Evolutionary conservation across 2,329 filamentous ascomycete genomes (phyloP).

Genomic region (Penicillium rolfsii): DNA sequence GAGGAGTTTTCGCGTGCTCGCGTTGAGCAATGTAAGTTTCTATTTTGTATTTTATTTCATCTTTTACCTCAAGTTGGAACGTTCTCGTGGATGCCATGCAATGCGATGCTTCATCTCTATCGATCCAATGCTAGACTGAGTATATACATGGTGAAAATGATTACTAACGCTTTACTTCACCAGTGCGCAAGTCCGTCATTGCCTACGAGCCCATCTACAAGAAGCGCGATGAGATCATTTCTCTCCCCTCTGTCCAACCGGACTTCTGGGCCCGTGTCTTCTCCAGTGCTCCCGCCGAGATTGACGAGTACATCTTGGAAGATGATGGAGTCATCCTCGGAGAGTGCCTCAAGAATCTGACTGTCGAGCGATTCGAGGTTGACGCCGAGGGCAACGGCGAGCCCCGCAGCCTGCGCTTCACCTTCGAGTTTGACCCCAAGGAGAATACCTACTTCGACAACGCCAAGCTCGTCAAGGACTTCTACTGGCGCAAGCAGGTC

Average conservation of each 20-base stretch:
- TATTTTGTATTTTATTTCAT: background rate
- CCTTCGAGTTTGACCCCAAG: slow-evolving; percentile 68
- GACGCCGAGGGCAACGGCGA: slow-evolving; percentile 64
- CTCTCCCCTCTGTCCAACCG: slow-evolving; percentile 60
- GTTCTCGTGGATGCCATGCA: background rate
- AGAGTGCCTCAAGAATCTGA: slow-evolving; percentile 67
- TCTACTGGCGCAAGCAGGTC: slow-evolving; percentile 73
- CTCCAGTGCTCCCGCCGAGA: slow-evolving; percentile 79
- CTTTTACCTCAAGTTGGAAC: too few species aligned
- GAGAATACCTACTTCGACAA: slow-evolving; percentile 84
- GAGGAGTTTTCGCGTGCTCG: slow-evolving; percentile 83
- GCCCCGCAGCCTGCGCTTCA: slow-evolving; percentile 77
- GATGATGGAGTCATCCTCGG: slow-evolving; percentile 72
- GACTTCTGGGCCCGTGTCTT: slow-evolving; percentile 96
- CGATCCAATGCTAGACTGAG: background rate
- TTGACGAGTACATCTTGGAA: slow-evolving; percentile 86
- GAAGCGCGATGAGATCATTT: slow-evolving; percentile 71
- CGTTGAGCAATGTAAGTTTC: slow-evolving; percentile 73
- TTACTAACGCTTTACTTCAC: slow-evolving; percentile 5
- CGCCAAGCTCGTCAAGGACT: slow-evolving; percentile 81
- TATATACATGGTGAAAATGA: background rate
- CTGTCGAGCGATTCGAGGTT: slow-evolving; percentile 80
- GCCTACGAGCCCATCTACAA: slow-evolving; percentile 72
- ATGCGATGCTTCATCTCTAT: background rate
- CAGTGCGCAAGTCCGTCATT: slow-evolving; percentile 73